Conservation (phyloP, 768 basidiomycete genomes). For the Daedalea quercina region DNA sequence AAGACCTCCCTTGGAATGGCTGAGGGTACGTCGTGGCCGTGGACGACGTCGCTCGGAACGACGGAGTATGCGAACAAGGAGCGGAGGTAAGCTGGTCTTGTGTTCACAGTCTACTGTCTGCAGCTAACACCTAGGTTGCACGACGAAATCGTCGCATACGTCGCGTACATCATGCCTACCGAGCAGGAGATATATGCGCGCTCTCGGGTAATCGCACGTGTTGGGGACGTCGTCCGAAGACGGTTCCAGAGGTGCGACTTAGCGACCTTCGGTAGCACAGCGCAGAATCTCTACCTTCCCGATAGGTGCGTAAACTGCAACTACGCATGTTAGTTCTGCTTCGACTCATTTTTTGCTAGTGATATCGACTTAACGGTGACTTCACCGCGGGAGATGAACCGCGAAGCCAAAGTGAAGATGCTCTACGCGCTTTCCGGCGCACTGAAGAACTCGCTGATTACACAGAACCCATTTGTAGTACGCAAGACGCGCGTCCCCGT, state of each 20-base stretch:
- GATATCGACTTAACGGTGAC: slow-evolving; percentile 58
- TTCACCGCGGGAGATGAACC: slow-evolving; percentile 25
- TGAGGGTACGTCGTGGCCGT: slow-evolving; percentile 9
- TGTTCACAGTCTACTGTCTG: neutral
- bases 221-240: slow-evolving; percentile 38
- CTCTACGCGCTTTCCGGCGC: slow-evolving; percentile 43
- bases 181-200: slow-evolving; percentile 43
- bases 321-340: no score
- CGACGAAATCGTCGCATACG: slow-evolving; percentile 55
- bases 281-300: slow-evolving; percentile 55
- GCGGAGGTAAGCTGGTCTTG: slow-evolving; percentile 22
- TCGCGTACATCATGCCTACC: slow-evolving; percentile 46
- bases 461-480: slow-evolving; percentile 38
- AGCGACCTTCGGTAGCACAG: slow-evolving; percentile 53
- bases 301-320: slow-evolving; percentile 55
- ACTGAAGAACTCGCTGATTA: slow-evolving; percentile 38
- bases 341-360: no score
- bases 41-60: slow-evolving; percentile 18
- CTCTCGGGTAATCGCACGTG: slow-evolving; percentile 35
- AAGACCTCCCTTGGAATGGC: no score
- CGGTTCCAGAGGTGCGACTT: slow-evolving; percentile 42
- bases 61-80: slow-evolving; percentile 22
- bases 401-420: slow-evolving; percentile 30
- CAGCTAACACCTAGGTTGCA: slow-evolving; percentile 40
- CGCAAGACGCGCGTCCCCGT: slow-evolving; percentile 54